Percentiles rank a stretch among this genome's conserved stretches.
These are phyloP conservation scores for Cercospora sp. DNA, from an alignment of 2,329 filamentous ascomycete species.

Conservation along the genomic window DNA sequence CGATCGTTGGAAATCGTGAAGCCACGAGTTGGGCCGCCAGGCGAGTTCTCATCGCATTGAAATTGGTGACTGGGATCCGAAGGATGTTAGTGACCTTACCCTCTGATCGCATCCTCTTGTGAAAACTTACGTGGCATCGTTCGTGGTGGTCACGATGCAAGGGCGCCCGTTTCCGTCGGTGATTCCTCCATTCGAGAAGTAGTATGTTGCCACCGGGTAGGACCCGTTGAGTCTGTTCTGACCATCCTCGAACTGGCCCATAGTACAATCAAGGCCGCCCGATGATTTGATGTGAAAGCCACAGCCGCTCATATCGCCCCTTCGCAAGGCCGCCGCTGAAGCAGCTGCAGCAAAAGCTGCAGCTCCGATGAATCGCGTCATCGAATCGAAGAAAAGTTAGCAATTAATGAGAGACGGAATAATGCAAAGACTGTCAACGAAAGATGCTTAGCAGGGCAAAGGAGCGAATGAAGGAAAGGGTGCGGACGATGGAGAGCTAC, in stretches of 20 bases:
- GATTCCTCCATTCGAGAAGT: slow-evolving; percentile 22
- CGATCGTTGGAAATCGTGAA: slow-evolving; percentile 22
- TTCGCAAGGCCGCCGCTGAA: slow-evolving; percentile 23
- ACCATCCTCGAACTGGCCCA: slow-evolving; percentile 29
- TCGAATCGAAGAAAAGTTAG: slow-evolving; percentile 13
- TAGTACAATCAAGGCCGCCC: slow-evolving; percentile 24
- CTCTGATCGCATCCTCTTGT: neutral
- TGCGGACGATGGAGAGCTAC: neutral
- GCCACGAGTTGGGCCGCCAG: slow-evolving; percentile 16
- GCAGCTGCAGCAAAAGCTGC: slow-evolving; percentile 23
- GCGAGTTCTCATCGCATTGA: slow-evolving; percentile 22
- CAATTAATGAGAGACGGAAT: slow-evolving; percentile 15
- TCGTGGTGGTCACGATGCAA: slow-evolving; percentile 42
- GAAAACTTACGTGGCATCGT: slow-evolving; percentile 19
- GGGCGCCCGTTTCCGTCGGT: slow-evolving; percentile 12
- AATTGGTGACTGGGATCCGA: slow-evolving; percentile 19
- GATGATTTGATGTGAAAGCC: slow-evolving; percentile 28
- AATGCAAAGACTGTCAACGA: slow-evolving; percentile 2
- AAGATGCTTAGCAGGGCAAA: neutral
- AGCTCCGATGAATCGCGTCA: slow-evolving; percentile 21
- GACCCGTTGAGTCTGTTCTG: slow-evolving; percentile 26
- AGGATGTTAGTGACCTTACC: neutral
- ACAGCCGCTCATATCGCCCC: slow-evolving; percentile 19
- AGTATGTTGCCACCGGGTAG: slow-evolving; percentile 22
- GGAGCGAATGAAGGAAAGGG: slow-evolving; percentile 2